Percentiles rank a stretch among this genome's conserved stretches.
These are phyloP conservation scores for Mortierella sp. DNA, from an alignment of 371 early-diverging fungal genomes.

Conservation along the genomic window DNA sequence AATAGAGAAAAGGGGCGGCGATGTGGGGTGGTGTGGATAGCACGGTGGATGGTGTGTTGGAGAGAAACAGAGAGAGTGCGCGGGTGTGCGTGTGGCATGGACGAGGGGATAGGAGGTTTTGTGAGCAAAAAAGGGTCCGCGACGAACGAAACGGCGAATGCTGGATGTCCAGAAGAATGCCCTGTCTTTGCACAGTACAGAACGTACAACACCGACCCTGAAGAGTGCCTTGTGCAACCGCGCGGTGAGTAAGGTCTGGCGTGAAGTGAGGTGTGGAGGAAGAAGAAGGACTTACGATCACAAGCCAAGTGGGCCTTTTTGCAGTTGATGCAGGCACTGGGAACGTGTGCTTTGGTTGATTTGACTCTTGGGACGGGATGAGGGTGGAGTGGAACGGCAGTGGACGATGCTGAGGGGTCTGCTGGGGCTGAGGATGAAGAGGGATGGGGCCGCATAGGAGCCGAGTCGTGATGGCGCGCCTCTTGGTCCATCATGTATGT, in stretches of 20 bases:
- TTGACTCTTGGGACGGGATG: constrained; percentile 45
- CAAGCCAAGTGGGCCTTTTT: constrained; percentile 80
- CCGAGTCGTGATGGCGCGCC: constrained; percentile 34
- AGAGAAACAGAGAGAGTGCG: neutral
- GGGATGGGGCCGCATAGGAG: constrained; percentile 26
- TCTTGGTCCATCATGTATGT: constrained; percentile 51
- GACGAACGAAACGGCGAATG: neutral
- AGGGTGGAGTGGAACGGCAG: constrained; percentile 30
- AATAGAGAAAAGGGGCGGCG: constrained; percentile 1
- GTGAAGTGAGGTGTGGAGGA: neutral
- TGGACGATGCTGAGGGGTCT: constrained; percentile 1
- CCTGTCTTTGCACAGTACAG: neutral
- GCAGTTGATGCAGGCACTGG: constrained; percentile 75
- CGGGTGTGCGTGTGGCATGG: neutral
- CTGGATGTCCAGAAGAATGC: neutral
- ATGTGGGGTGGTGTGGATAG: constrained; percentile 5
- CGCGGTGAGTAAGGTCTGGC: neutral
- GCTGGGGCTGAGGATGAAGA: neutral
- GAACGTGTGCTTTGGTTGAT: constrained; percentile 56
- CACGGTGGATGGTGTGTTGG: neutral
- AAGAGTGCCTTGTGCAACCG: constrained; percentile 6
- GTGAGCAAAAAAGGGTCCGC: constrained; percentile 3
- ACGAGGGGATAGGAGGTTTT: neutral
- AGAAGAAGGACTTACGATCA: constrained; percentile 58
- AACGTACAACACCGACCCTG: neutral